phyloP scores from a whole-genome alignment of 31 red algal genomes.

The Odonthalia washingtoniensis region DNA sequence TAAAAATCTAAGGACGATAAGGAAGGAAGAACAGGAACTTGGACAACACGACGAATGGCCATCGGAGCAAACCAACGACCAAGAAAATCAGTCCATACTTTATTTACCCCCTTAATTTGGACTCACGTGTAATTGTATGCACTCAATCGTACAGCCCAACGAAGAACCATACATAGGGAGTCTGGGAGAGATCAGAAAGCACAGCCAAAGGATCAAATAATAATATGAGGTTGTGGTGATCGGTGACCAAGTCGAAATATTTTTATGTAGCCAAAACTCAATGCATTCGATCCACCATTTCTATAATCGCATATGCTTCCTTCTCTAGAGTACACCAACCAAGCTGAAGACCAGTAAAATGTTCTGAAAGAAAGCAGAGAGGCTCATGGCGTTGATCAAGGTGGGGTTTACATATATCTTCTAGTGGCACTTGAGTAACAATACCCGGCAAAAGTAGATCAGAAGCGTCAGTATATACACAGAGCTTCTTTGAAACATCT shows the following conservation, averaged over 20 bases:
- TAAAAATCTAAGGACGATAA: not conserved
- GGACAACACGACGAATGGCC: slow-evolving; percentile 2
- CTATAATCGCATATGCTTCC: not conserved
- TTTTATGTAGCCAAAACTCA: not conserved
- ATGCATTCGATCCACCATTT: not conserved
- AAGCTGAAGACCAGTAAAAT: not conserved
- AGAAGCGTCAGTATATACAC: slow-evolving; percentile 13
- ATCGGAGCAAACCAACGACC: slow-evolving; percentile 6
- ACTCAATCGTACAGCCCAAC: not conserved
- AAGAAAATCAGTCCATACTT: slow-evolving; percentile 1
- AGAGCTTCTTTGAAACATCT: not conserved
- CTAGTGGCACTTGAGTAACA: not conserved
- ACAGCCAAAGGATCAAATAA: not conserved
- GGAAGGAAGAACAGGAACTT: slow-evolving; percentile 1
- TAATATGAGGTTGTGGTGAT: no score
- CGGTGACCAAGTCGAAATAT: not conserved
- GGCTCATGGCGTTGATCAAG: not conserved
- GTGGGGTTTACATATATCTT: not conserved
- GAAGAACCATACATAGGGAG: slow-evolving; percentile 1
- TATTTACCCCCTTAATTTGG: not conserved
- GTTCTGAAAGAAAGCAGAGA: not conserved
- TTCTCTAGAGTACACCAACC: slow-evolving; percentile 9
- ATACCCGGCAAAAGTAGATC: not conserved
- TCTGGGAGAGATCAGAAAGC: not conserved
- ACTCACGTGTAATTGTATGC: slow-evolving; percentile 11